phyloP scores from a whole-genome alignment of 768 basidiomycete species.

The Xerocomellus chrysenteron region DNA sequence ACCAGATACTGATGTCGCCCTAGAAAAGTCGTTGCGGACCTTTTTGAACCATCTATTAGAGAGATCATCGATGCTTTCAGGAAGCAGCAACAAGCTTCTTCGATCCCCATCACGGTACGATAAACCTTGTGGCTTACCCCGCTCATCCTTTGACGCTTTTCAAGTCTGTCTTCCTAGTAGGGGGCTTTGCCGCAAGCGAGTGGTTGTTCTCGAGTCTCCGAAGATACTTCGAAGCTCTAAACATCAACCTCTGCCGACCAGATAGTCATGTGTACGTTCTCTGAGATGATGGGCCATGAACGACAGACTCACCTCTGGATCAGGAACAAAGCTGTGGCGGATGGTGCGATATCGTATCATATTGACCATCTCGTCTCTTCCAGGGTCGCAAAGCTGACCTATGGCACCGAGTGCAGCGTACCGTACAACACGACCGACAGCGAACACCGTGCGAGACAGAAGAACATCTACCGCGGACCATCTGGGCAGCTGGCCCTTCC shows the following conservation, averaged over 20 bases:
- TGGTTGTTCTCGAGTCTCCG: constrained; percentile 47
- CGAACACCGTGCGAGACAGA: constrained; percentile 42
- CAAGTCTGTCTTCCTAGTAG: constrained; percentile 48
- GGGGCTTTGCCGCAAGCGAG: constrained; percentile 52
- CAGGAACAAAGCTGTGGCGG: constrained; percentile 53
- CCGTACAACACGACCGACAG: constrained; percentile 34
- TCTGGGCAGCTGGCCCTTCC: constrained; percentile 41
- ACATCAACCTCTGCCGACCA: constrained; percentile 47
- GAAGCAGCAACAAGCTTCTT: constrained; percentile 31
- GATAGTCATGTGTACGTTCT: constrained; percentile 53
- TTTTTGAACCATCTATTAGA: constrained; percentile 46
- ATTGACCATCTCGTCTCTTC: constrained; percentile 49
- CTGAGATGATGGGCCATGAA: no score
- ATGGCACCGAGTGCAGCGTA: constrained; percentile 43
- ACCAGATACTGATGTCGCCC: background rate
- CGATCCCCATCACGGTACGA: constrained; percentile 35
- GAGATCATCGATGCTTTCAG: constrained; percentile 37
- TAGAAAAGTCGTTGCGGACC: constrained; percentile 39
- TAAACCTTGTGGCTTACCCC: background rate
- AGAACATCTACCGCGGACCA: constrained; percentile 33
- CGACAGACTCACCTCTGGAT: constrained; percentile 11
- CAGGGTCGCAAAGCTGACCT: constrained; percentile 48
- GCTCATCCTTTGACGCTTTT: background rate
- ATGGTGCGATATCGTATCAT: constrained; percentile 44
- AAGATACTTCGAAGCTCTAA: constrained; percentile 35